Evolutionary conservation across 2,329 filamentous ascomycete species (phyloP).

Genomic region (Colletotrichum sp.): DNA sequence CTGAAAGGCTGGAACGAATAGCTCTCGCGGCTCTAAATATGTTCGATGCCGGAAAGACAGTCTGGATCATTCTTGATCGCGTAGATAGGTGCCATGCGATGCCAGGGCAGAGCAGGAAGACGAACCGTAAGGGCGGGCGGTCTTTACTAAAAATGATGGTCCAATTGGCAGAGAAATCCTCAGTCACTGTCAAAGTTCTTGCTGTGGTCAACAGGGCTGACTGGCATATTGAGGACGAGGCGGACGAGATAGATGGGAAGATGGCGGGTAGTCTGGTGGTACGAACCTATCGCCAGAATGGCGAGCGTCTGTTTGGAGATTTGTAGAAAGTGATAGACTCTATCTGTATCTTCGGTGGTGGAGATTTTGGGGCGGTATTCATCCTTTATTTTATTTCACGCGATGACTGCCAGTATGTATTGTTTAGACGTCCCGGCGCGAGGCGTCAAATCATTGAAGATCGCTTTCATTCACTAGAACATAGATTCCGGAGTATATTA

Average conservation of each 20-base stretch:
- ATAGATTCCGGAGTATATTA: background rate
- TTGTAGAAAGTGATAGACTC: background rate
- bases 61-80: background rate
- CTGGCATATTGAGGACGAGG: background rate
- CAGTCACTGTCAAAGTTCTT: background rate
- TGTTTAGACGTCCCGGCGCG: background rate
- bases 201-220: background rate
- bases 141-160: background rate
- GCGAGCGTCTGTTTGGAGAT: background rate
- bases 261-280: background rate
- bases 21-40: background rate
- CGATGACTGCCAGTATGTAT: background rate
- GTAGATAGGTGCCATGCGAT: background rate
- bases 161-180: background rate
- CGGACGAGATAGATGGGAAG: background rate
- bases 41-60: background rate
- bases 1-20: background rate
- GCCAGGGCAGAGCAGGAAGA: background rate
- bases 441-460: background rate
- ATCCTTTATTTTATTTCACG: background rate
- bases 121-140: background rate
- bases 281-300: background rate
- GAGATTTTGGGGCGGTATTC: background rate
- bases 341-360: background rate
- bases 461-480: background rate